Evolutionary conservation across 768 basidiomycete species (phyloP), one percentile per base, ranked within the genome.

Genomic region (Tulasnella sp.): DNA sequence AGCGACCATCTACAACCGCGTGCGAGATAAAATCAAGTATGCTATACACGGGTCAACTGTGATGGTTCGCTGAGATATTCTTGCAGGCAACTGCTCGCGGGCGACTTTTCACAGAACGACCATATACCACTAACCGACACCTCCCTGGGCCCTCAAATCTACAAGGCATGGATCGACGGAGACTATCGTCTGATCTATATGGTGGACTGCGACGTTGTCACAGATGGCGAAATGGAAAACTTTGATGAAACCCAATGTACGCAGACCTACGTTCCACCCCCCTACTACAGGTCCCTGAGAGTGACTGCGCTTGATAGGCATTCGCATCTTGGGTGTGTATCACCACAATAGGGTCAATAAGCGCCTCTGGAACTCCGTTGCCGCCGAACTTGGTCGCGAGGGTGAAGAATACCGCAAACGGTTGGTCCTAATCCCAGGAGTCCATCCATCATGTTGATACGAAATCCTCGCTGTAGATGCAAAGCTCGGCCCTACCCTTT

Each of bases 61-160:
- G 14, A 29, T 14, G 9, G 21, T 25, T 21, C 27, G 1, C 11
- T 25, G 2, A 50, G 25, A 41, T 59, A 58, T 37, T 5, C 2
- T 32, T 6, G 31, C 45, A 85, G 84, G 63, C 80, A 85, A 59
- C 72, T 86, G 7, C 85, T 84, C 0, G 74, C 75, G 2, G 84
- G 83, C 0, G 75, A 79, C 55, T 84, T 86, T 62, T 84, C 83
- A 0, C 71, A 72, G 9, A 78, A 82, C 54, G 84, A 84, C 59
- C 82, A 84, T 60, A 82, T 83, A 65, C 68, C 75, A 8, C 68
- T 84, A 9, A 77, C 71, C 21, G 74, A 74, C 0, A 49, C 65
- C 1, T 67, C 70, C 11, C 65, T 67, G 14, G 75, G 75, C 1
- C 66, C 84, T 4, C 79, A 82, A 0, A 74, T 85, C 11, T 84